Percentiles rank a stretch among this genome's conserved stretches.
phyloP scores from a whole-genome alignment of 2,329 filamentous ascomycete species.

The Epichloe baconii region DNA sequence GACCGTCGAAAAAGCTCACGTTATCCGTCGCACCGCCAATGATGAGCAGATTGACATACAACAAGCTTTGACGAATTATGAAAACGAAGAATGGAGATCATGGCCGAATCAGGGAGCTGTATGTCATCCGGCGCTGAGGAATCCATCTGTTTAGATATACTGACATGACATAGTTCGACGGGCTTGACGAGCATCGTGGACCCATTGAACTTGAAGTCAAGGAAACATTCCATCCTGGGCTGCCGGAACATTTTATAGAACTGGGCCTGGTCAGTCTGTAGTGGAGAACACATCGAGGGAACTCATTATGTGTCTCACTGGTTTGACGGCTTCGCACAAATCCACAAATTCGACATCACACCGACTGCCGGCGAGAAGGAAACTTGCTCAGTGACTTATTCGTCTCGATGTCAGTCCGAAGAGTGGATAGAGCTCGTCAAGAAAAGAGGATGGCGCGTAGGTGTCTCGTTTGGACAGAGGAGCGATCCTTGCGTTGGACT shows the following conservation, averaged over 20 bases:
- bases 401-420: conserved; percentile 57
- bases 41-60: conserved; percentile 15
- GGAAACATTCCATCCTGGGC: conserved; percentile 56
- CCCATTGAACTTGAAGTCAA: conserved; percentile 50
- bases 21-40: conserved; percentile 14
- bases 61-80: conserved; percentile 14
- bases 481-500: conserved; percentile 62
- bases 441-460: conserved; percentile 41
- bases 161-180: conserved; percentile 45
- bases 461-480: conserved; percentile 55
- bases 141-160: not conserved
- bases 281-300: conserved; percentile 46
- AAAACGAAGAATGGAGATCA: conserved; percentile 22
- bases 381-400: conserved; percentile 44
- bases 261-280: conserved; percentile 54
- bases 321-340: conserved; percentile 66
- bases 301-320: conserved; percentile 55
- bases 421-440: conserved; percentile 47
- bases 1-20: conserved; percentile 13
- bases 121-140: conserved; percentile 7
- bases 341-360: conserved; percentile 60
- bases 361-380: conserved; percentile 18
- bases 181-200: conserved; percentile 49
- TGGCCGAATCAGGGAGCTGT: conserved; percentile 38
- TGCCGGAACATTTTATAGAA: conserved; percentile 60